Conservation (phyloP, 73 alveolate species). For the Tetrahymena elliotti region DNA sequence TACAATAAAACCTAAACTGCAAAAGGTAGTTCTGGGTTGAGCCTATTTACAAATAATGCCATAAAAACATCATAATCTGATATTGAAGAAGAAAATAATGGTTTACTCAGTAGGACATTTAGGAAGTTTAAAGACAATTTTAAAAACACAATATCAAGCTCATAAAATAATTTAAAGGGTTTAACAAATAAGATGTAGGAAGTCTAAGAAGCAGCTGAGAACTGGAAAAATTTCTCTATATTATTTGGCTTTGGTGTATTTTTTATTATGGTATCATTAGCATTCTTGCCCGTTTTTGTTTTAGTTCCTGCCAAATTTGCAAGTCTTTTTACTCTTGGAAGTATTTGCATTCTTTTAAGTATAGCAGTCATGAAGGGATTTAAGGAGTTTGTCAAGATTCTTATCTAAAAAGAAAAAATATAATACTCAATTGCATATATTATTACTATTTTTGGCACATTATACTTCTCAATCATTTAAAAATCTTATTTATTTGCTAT, state of each 20-base stretch:
- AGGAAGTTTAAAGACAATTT: background rate
- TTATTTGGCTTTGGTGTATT: constrained; percentile 21
- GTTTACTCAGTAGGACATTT: background rate
- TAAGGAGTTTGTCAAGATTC: constrained; percentile 12
- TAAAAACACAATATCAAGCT: background rate
- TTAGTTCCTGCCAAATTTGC: constrained; percentile 39
- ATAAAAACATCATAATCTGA: background rate
- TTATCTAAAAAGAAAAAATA: constrained; percentile 7
- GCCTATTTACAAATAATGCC: background rate
- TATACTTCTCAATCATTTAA: constrained; percentile 1
- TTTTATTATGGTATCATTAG: background rate
- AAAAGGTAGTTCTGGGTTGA: background rate
- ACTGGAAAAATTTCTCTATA: constrained; percentile 30
- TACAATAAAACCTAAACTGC: background rate
- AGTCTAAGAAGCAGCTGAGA: constrained; percentile 31
- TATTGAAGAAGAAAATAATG: background rate
- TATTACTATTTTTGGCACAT: constrained; percentile 1
- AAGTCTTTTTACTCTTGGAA: constrained; percentile 21
- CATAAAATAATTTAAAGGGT: background rate
- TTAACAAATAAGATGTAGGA: constrained; percentile 9
- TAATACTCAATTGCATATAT: constrained; percentile 2
- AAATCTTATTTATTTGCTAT: constrained; percentile 16
- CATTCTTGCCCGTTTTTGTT: constrained; percentile 29
- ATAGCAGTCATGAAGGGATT: constrained; percentile 16
- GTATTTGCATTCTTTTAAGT: constrained; percentile 11